Evolutionary conservation across 2,329 filamentous ascomycete genomes (phyloP).

Genomic region (Diaporthe sp.): DNA sequence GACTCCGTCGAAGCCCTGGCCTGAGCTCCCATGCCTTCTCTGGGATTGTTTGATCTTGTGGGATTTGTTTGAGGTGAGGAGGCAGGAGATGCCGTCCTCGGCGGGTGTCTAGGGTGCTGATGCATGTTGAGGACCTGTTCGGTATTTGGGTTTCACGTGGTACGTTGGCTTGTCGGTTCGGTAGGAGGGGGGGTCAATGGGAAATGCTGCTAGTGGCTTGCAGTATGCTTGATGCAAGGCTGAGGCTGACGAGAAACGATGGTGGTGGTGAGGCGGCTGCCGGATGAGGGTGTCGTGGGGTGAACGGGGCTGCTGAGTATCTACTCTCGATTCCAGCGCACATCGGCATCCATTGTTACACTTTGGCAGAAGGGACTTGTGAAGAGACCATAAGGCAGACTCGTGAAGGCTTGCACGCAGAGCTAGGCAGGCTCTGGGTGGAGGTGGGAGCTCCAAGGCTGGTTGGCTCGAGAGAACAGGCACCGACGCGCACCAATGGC

Average conservation of each 20-base stretch:
- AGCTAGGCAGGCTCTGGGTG: constrained; percentile 38
- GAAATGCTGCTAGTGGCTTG: background rate
- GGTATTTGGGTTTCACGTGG: constrained; percentile 19
- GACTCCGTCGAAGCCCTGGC: constrained; percentile 55
- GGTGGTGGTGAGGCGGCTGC: background rate
- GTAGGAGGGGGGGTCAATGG: background rate
- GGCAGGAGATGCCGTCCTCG: constrained; percentile 79
- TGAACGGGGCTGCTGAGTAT: constrained; percentile 38
- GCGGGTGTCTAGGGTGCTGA: constrained; percentile 85
- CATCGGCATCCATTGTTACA: constrained; percentile 54
- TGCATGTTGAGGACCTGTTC: constrained; percentile 74
- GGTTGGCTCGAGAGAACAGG: constrained; percentile 36
- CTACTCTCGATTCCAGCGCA: constrained; percentile 51
- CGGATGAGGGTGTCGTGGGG: constrained; percentile 7
- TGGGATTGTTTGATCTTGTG: constrained; percentile 79
- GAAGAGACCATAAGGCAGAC: constrained; percentile 34
- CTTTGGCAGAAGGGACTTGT: constrained; percentile 31
- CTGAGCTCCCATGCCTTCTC: constrained; percentile 67
- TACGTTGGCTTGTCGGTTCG: constrained; percentile 36
- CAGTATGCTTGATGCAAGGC: background rate
- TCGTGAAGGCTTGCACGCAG: constrained; percentile 25
- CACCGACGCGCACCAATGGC: constrained; percentile 38
- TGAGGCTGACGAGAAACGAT: background rate
- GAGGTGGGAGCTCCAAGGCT: constrained; percentile 31
- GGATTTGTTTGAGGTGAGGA: constrained; percentile 80